Evolutionary conservation across 2,329 filamentous ascomycete species (phyloP).

Genomic region (Acephala macrosclerotiorum): DNA sequence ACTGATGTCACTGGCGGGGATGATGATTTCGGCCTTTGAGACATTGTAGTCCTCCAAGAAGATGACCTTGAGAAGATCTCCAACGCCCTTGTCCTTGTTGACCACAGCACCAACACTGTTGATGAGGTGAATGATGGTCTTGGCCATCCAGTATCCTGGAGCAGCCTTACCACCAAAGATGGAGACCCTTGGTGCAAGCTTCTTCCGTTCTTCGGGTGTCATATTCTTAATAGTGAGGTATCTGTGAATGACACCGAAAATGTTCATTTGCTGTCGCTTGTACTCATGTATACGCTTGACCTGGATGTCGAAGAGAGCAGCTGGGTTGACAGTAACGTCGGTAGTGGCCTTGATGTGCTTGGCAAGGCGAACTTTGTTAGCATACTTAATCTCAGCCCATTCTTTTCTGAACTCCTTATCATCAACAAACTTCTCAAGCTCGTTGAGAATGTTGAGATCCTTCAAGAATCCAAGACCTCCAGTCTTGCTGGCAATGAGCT

Average conservation of each 20-base stretch:
- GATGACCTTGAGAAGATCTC: conserved; percentile 94
- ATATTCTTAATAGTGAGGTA: conserved; percentile 90
- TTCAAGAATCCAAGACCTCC: conserved; percentile 87
- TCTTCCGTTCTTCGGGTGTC: conserved; percentile 84
- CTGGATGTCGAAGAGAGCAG: conserved; percentile 92
- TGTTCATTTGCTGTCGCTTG: conserved; percentile 98
- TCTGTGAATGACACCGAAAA: conserved; percentile 95
- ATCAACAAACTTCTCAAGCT: conserved; percentile 82
- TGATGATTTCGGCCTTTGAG: conserved; percentile 97
- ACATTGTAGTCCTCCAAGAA: conserved; percentile 99
- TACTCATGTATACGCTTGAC: conserved; percentile 99
- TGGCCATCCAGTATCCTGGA: conserved; percentile 99
- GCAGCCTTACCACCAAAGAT: conserved; percentile 99
- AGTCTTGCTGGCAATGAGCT: conserved; percentile 89
- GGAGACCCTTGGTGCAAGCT: conserved; percentile 84
- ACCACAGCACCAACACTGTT: conserved; percentile 90
- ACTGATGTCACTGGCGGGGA: conserved; percentile 92
- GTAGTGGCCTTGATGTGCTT: conserved; percentile 87
- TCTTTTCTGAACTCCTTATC: conserved; percentile 92
- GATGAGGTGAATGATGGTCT: conserved; percentile 97
- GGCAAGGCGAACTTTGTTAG: conserved; percentile 92
- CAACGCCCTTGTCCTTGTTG: conserved; percentile 91
- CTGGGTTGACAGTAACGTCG: conserved; percentile 83
- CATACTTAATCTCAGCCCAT: conserved; percentile 96
- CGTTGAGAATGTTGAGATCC: conserved; percentile 85